A percentile compares a stretch with the other conserved stretches of the same genome.
These are phyloP conservation scores for Rubroboletus pulcherrimus DNA, from an alignment of 768 basidiomycete genomes.

Conservation along the genomic window DNA sequence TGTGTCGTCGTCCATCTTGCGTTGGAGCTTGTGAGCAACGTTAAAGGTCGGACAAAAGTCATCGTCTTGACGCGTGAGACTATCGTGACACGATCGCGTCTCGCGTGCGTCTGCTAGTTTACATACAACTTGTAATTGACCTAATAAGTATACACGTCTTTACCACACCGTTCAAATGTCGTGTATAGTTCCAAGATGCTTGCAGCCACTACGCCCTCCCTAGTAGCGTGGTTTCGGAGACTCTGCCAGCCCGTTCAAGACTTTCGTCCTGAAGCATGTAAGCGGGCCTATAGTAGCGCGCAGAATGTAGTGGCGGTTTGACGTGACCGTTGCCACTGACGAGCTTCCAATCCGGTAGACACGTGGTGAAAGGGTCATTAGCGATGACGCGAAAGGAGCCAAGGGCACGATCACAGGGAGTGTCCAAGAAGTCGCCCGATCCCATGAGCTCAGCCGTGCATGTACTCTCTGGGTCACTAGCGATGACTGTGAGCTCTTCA, in stretches of 20 bases:
- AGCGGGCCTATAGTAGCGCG: conserved; percentile 69
- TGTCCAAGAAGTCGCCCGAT: neutral
- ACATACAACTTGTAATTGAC: neutral
- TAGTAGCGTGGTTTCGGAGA: conserved; percentile 23
- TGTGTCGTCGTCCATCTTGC: conserved; percentile 54
- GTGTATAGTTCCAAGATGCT: no score
- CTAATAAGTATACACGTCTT: neutral
- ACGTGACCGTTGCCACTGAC: neutral
- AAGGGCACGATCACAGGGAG: neutral
- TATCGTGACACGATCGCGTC: neutral
- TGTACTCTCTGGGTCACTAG: conserved; percentile 16
- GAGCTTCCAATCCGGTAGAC: conserved; percentile 11
- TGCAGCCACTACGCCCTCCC: conserved; percentile 5
- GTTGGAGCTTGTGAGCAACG: conserved; percentile 24
- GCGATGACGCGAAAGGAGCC: conserved; percentile 21
- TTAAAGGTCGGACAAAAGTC: conserved; percentile 17
- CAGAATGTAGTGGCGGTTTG: conserved; percentile 3
- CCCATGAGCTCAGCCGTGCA: conserved; percentile 15
- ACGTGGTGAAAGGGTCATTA: conserved; percentile 18
- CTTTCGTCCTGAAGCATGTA: conserved; percentile 74
- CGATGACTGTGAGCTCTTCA: conserved; percentile 15
- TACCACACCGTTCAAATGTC: neutral
- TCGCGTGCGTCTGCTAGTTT: neutral
- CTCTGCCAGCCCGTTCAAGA: conserved; percentile 70
- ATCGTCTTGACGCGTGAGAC: conserved; percentile 10